Evolutionary conservation across 2,329 filamentous ascomycete genomes (phyloP).

Genomic region (Curvularia lunata): DNA sequence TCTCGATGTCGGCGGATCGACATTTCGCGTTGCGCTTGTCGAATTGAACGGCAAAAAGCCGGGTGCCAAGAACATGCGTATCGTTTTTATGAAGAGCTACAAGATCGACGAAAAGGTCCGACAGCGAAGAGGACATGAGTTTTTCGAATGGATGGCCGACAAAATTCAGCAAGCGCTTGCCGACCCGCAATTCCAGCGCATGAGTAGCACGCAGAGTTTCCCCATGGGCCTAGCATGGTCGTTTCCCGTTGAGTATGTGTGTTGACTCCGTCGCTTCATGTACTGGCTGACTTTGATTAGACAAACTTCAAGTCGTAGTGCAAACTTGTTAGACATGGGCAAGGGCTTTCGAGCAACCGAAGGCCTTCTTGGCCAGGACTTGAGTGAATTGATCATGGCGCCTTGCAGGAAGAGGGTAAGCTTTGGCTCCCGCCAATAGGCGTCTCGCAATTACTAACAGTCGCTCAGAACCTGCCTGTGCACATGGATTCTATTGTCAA

Average conservation of each 20-base stretch:
- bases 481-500: conserved; percentile 68
- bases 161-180: conserved; percentile 63
- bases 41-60: conserved; percentile 58
- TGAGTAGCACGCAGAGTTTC: conserved; percentile 51
- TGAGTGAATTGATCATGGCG: conserved; percentile 64
- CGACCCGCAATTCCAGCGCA: conserved; percentile 48
- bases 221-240: conserved; percentile 70
- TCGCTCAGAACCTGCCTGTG: conserved; percentile 58
- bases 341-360: conserved; percentile 69
- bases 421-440: conserved; percentile 5
- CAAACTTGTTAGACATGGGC: conserved; percentile 66
- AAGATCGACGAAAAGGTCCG: conserved; percentile 64
- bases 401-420: conserved; percentile 60
- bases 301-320: conserved; percentile 65
- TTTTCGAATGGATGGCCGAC: conserved; percentile 72
- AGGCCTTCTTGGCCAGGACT: conserved; percentile 64
- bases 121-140: conserved; percentile 60
- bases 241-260: conserved; percentile 64
- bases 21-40: conserved; percentile 67
- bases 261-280: neutral
- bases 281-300: conserved; percentile 33
- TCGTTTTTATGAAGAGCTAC: conserved; percentile 61
- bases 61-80: conserved; percentile 58
- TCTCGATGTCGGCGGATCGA: conserved; percentile 71
- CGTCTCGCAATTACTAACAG: conserved; percentile 24